Percentiles rank a stretch among this genome's conserved stretches.
phyloP scores from a whole-genome alignment of 2,329 filamentous ascomycete species.

The Helotiales sp. region DNA sequence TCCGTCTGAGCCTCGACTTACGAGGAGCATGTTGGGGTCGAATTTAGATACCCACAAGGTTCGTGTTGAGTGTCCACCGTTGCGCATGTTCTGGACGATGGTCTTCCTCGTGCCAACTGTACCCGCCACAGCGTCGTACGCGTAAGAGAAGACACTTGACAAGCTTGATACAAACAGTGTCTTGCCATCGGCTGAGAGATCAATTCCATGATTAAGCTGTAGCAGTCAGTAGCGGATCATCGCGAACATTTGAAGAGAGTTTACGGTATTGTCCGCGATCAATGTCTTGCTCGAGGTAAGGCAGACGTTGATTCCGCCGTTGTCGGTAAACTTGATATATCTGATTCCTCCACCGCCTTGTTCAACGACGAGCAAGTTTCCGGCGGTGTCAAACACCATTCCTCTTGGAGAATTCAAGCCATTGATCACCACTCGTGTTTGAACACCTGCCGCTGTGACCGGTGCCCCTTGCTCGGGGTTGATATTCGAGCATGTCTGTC shows the following conservation, averaged over 20 bases:
- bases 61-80: slow-evolving; percentile 20
- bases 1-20: slow-evolving; percentile 23
- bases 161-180: slow-evolving; percentile 23
- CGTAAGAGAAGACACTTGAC: slow-evolving; percentile 16
- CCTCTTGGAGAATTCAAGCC: slow-evolving; percentile 22
- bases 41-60: slow-evolving; percentile 20
- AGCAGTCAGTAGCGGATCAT: background rate
- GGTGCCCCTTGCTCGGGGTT: background rate
- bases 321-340: slow-evolving; percentile 20
- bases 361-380: slow-evolving; percentile 26
- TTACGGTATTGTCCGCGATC: slow-evolving; percentile 17
- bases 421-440: slow-evolving; percentile 20
- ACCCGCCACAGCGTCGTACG: slow-evolving; percentile 21
- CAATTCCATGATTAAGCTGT: slow-evolving; percentile 29
- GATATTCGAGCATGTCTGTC: slow-evolving; percentile 20
- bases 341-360: slow-evolving; percentile 23
- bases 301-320: slow-evolving; percentile 21
- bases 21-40: slow-evolving; percentile 15
- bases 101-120: slow-evolving; percentile 15
- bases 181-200: slow-evolving; percentile 24
- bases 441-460: background rate
- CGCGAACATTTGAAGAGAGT: background rate
- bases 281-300: slow-evolving; percentile 18
- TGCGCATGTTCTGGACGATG: slow-evolving; percentile 24
- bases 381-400: slow-evolving; percentile 23